These are phyloP conservation scores for Candida sojae DNA, from an alignment of 1,139 yeast genomes.

Conservation along the genomic window DNA sequence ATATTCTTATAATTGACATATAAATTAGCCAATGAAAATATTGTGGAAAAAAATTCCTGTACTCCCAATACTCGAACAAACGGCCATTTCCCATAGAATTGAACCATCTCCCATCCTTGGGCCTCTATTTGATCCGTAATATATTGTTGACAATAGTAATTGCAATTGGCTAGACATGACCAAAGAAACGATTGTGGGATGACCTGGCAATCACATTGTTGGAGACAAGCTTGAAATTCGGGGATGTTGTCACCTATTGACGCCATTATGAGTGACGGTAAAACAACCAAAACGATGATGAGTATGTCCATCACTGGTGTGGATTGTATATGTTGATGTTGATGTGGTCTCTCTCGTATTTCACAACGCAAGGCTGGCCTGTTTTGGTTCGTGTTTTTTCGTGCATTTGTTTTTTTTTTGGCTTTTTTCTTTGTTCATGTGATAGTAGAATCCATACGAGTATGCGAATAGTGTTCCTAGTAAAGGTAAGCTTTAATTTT, in stretches of 20 bases:
- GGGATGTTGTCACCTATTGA: conserved; percentile 35
- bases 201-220: conserved; percentile 15
- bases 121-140: conserved; percentile 27
- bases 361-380: no score
- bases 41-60: conserved; percentile 38
- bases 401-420: no score
- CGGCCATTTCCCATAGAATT: conserved; percentile 52
- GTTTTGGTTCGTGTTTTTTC: no score
- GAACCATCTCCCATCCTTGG: conserved; percentile 30
- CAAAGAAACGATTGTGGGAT: conserved; percentile 21
- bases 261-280: background rate
- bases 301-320: no score
- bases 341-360: no score
- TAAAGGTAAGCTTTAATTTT: no score
- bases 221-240: conserved; percentile 26
- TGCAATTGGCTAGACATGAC: conserved; percentile 43
- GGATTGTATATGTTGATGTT: no score
- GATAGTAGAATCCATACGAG: no score
- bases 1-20: conserved; percentile 35
- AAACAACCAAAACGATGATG: no score
- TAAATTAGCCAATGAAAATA: conserved; percentile 43
- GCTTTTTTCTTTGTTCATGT: no score
- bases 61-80: conserved; percentile 38
- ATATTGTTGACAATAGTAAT: conserved; percentile 44
- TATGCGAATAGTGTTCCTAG: no score